phyloP scores from a whole-genome alignment of 2,329 filamentous ascomycete genomes.

The Claviceps pazoutovae region DNA sequence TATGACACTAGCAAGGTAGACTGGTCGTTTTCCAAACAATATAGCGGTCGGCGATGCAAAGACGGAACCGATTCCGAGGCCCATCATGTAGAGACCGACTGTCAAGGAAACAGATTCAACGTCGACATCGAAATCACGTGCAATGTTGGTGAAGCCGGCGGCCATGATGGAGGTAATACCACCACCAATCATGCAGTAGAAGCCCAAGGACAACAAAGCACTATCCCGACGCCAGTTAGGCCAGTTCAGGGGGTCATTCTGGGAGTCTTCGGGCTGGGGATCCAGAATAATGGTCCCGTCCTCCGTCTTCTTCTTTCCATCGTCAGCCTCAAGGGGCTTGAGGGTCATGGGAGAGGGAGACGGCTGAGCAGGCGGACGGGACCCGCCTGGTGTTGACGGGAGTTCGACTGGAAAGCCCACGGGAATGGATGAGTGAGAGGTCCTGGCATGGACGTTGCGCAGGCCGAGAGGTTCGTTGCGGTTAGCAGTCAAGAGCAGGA shows the following conservation, averaged over 20 bases:
- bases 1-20: slow-evolving; percentile 66
- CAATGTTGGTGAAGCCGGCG: slow-evolving; percentile 76
- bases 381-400: slow-evolving; percentile 16
- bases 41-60: slow-evolving; percentile 84
- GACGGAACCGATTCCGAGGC: slow-evolving; percentile 72
- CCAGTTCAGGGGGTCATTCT: slow-evolving; percentile 92
- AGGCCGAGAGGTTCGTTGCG: slow-evolving; percentile 10
- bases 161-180: slow-evolving; percentile 85
- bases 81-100: slow-evolving; percentile 89
- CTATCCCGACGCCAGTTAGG: slow-evolving; percentile 64
- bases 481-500: slow-evolving; percentile 8
- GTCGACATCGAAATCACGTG: slow-evolving; percentile 47
- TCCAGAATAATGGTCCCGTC: slow-evolving; percentile 79
- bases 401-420: slow-evolving; percentile 26
- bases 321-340: slow-evolving; percentile 14
- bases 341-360: slow-evolving; percentile 4
- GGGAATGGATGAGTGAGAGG: slow-evolving; percentile 34
- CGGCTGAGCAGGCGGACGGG: slow-evolving; percentile 7
- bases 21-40: slow-evolving; percentile 75
- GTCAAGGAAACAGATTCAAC: slow-evolving; percentile 69
- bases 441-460: slow-evolving; percentile 5
- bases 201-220: slow-evolving; percentile 68
- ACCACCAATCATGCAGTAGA: slow-evolving; percentile 87
- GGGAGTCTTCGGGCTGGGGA: slow-evolving; percentile 80
- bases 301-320: slow-evolving; percentile 56